Conservation (phyloP, 768 basidiomycete species). For the Kwoniella newhampshirensis region DNA sequence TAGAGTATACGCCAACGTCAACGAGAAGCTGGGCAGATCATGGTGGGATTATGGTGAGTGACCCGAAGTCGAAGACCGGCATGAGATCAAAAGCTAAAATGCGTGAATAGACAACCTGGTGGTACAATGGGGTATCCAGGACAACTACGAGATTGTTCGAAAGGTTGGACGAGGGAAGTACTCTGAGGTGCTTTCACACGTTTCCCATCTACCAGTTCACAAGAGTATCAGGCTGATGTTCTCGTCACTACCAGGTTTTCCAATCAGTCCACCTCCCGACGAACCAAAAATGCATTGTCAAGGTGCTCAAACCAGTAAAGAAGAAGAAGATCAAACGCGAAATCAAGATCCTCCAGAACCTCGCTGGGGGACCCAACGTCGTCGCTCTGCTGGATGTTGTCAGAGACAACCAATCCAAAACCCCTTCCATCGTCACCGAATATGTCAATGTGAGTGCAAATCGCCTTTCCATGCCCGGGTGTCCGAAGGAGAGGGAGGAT, state of each 20-base stretch:
- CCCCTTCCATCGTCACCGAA: slow-evolving; percentile 94
- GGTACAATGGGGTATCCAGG: slow-evolving; percentile 93
- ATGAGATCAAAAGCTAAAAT: not conserved
- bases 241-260: slow-evolving; percentile 57
- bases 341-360: slow-evolving; percentile 95
- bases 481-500: slow-evolving; percentile 1
- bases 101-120: slow-evolving; percentile 73
- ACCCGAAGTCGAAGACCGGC: too few species aligned
- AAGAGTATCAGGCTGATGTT: not conserved
- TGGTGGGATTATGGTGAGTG: slow-evolving; percentile 93
- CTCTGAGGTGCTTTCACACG: slow-evolving; percentile 66
- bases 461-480: not conserved
- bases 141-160: slow-evolving; percentile 95
- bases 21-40: slow-evolving; percentile 77
- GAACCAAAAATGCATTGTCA: slow-evolving; percentile 85
- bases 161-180: slow-evolving; percentile 96
- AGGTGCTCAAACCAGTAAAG: slow-evolving; percentile 97
- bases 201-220: not conserved
- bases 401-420: slow-evolving; percentile 87
- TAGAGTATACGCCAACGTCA: slow-evolving; percentile 76
- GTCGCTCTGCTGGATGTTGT: slow-evolving; percentile 92
- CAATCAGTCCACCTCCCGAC: slow-evolving; percentile 73
- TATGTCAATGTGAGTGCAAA: slow-evolving; percentile 77
- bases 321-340: slow-evolving; percentile 99
- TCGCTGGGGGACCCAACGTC: slow-evolving; percentile 93